Base-by-base conservation (phyloP, 2,329 filamentous ascomycete genomes). In the Emydomyces testavorans region DNA sequence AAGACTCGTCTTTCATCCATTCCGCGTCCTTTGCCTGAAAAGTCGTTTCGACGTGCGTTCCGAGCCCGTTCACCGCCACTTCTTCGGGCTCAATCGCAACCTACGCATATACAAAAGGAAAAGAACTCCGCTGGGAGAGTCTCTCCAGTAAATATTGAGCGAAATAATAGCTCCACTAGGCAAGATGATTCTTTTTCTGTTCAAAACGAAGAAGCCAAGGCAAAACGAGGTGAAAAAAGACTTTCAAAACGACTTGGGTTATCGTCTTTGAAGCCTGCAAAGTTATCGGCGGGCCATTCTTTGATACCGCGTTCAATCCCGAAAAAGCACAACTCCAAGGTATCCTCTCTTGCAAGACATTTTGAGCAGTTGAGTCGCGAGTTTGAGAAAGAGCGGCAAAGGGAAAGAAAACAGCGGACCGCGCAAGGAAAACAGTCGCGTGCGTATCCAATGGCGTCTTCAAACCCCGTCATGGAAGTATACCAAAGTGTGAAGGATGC, bases 321-420 rank as follows among this genome's bases (percentile, higher is more conserved):
- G 43, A 60, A 63, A 42, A 80, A 76, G 56, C 82, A 80, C 54
- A 76, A 82, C 45, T 79, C 85, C 2, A 85, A 84, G 58, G 92
- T 98, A 2, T 93, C 88, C 6, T 88, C 82, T n/a, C 73, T 98
- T 42, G 87, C 92, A 15, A 86, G 86, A 57, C 92, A 96, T 63
- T 96, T 98, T 61, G 93, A 98, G 65, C 89, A 96, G 63, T 74
- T 98, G 49, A 95, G 88, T 57, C 82, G 89, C 20, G 93, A 98
- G 60, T 98, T 98, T 56, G 88, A 95, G 61, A 94, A 90, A 58
- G 90, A 98, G 66, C 79, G 92, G 37, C 78, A 93, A 56, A 82
- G 85, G 41, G 90, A 96, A 63, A 79, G 85, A 54, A 83, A 82
- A 58, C 83, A 88, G 62, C 59, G 47, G n/a, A 85, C 86, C 21